Evolutionary conservation across 2,329 filamentous ascomycete genomes (phyloP).

Genomic region (Myriosclerotinia duriaeana): DNA sequence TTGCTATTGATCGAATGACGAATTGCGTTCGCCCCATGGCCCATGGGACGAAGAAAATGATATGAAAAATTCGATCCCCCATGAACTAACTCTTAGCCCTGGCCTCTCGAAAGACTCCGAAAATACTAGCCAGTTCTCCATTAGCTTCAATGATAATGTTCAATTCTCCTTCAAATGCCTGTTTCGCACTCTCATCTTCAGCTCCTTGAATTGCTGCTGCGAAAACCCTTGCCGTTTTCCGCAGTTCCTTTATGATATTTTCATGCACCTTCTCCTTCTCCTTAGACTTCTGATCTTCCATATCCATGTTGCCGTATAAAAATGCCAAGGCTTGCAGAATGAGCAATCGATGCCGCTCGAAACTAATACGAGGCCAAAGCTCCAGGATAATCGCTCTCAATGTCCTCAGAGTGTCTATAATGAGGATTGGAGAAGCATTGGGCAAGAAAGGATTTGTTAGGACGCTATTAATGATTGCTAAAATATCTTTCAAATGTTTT

Average conservation of each 20-base stretch:
- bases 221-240: not conserved
- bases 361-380: slow-evolving; percentile 66
- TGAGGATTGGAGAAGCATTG: slow-evolving; percentile 50
- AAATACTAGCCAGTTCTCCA: not conserved
- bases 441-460: slow-evolving; percentile 68
- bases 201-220: not conserved
- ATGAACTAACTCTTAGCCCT: too few species aligned
- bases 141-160: not conserved
- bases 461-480: slow-evolving; percentile 51
- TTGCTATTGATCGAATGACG: too few species aligned
- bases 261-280: not conserved
- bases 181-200: not conserved
- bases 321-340: slow-evolving; percentile 61
- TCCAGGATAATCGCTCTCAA: slow-evolving; percentile 59
- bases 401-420: slow-evolving; percentile 50
- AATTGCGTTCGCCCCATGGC: too few species aligned
- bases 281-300: not conserved
- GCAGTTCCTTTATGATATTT: not conserved
- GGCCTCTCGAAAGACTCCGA: not conserved
- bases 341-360: slow-evolving; percentile 57
- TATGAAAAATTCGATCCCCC: too few species aligned
- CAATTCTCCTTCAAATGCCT: not conserved
- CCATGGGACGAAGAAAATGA: too few species aligned
- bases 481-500: slow-evolving; percentile 64
- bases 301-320: not conserved